These are phyloP conservation scores for Tuber calosporum DNA, from an alignment of 495 filamentous ascomycete species.

Conservation along the genomic window DNA sequence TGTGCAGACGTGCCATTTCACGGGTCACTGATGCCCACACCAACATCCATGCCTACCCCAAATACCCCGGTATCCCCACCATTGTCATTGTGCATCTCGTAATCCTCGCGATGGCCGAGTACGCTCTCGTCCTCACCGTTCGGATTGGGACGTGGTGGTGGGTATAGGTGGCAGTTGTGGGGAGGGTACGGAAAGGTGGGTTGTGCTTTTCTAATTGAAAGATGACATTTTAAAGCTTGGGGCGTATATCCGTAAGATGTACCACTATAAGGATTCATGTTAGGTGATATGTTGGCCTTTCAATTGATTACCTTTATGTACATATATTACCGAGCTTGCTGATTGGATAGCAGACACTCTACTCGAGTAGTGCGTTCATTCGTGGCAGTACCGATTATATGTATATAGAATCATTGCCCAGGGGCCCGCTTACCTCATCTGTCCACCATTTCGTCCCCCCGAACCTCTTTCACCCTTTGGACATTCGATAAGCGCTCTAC, in stretches of 20 bases:
- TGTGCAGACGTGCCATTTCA: too few species aligned
- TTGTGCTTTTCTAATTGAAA: neutral
- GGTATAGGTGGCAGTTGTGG: neutral
- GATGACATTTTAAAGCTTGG: neutral
- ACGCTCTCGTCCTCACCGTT: neutral
- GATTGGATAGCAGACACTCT: neutral
- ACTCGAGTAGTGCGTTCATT: neutral
- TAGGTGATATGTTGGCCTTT: neutral
- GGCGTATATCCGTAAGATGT: neutral
- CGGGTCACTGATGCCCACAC: too few species aligned
- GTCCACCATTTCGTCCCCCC: too few species aligned
- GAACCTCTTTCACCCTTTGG: too few species aligned
- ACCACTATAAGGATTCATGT: neutral
- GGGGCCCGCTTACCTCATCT: too few species aligned
- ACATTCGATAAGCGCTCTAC: neutral
- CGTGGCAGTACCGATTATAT: neutral
- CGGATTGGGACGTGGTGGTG: neutral
- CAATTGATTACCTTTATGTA: neutral
- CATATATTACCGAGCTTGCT: neutral
- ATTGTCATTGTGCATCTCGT: neutral
- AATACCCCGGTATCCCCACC: too few species aligned
- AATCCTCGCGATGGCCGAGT: neutral
- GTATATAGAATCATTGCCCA: neutral
- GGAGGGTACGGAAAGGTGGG: neutral
- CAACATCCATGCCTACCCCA: too few species aligned